Evolutionary conservation across 768 basidiomycete species (phyloP).

Genomic region (Zangia roseola): DNA sequence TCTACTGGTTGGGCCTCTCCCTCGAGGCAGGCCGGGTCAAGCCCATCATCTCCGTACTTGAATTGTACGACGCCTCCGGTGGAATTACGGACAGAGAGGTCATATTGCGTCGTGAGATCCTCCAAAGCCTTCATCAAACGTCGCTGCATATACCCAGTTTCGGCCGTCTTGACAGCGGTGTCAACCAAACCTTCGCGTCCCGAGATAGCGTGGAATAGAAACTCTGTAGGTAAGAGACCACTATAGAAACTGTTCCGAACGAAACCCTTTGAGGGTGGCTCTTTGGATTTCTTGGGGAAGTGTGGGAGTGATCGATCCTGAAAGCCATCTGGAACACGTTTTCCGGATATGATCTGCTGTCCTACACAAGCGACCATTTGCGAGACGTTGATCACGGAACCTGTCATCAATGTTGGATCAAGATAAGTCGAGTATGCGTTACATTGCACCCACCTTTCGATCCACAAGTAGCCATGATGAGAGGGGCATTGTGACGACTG

Average conservation of each 20-base stretch:
- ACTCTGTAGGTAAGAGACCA: slow-evolving; percentile 90
- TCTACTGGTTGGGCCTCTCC: slow-evolving; percentile 95
- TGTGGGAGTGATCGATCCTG: slow-evolving; percentile 99
- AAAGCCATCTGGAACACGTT: slow-evolving; percentile 98
- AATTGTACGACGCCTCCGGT: slow-evolving; percentile 96
- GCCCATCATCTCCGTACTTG: slow-evolving; percentile 92
- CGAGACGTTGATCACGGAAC: slow-evolving; percentile 98
- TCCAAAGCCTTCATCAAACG: slow-evolving; percentile 99
- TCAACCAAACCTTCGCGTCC: slow-evolving; percentile 98
- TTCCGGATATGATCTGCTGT: slow-evolving; percentile 97
- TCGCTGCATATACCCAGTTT: slow-evolving; percentile 99
- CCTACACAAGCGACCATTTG: slow-evolving; percentile 99
- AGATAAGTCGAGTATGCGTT: neutral
- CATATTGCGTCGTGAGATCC: slow-evolving; percentile 95
- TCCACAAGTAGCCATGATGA: slow-evolving; percentile 99
- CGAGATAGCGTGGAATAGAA: slow-evolving; percentile 98
- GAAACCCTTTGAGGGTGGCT: slow-evolving; percentile 97
- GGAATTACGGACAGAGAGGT: slow-evolving; percentile 92
- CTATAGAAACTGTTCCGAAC: slow-evolving; percentile 97
- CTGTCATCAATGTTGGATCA: slow-evolving; percentile 38
- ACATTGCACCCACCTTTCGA: slow-evolving; percentile 73
- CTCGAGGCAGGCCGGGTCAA: slow-evolving; percentile 95
- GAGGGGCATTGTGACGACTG: slow-evolving; percentile 93
- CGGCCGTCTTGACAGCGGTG: slow-evolving; percentile 99
- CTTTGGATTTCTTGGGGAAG: slow-evolving; percentile 94